Conservation (phyloP, 805 yeast species). For the Cyberlindnera maritima region DNA sequence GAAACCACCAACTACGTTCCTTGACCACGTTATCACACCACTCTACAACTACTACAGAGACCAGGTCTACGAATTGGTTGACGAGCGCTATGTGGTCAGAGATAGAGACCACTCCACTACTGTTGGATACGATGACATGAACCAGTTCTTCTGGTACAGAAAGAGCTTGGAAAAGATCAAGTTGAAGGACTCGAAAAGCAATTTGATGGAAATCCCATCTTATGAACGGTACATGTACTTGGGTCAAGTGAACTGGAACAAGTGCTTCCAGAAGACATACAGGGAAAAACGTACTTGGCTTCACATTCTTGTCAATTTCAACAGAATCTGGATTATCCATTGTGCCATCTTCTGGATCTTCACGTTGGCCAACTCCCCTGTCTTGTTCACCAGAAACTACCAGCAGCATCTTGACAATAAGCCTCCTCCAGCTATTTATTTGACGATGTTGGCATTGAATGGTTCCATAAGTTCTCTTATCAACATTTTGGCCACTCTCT, state of each 20-base stretch:
- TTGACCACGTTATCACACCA: conserved; percentile 75
- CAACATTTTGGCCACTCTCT: conserved; percentile 51
- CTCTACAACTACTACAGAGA: conserved; percentile 58
- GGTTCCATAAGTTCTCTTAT: conserved; percentile 61
- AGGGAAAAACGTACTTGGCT: conserved; percentile 74
- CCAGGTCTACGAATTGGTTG: conserved; percentile 46
- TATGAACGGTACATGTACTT: conserved; percentile 55
- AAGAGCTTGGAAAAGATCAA: conserved; percentile 61
- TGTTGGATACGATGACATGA: conserved; percentile 88
- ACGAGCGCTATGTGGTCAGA: conserved; percentile 42
- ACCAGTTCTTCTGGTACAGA: conserved; percentile 83
- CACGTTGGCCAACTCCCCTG: conserved; percentile 64
- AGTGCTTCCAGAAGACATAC: conserved; percentile 71
- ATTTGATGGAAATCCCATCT: conserved; percentile 37
- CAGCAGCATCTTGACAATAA: conserved; percentile 50
- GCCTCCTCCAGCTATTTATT: conserved; percentile 54
- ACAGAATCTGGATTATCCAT: conserved; percentile 78
- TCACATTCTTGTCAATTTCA: conserved; percentile 70
- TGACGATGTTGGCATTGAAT: conserved; percentile 63
- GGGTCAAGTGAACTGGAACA: conserved; percentile 60
- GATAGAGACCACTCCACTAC: conserved; percentile 65
- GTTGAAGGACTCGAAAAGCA: conserved; percentile 38
- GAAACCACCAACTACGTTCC: conserved; percentile 36
- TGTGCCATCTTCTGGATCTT: conserved; percentile 74
- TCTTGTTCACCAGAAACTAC: conserved; percentile 61